These are phyloP conservation scores for Phellopilus nigrolimitatus DNA, from an alignment of 1,284 basidiomycete genomes.

Conservation along the genomic window DNA sequence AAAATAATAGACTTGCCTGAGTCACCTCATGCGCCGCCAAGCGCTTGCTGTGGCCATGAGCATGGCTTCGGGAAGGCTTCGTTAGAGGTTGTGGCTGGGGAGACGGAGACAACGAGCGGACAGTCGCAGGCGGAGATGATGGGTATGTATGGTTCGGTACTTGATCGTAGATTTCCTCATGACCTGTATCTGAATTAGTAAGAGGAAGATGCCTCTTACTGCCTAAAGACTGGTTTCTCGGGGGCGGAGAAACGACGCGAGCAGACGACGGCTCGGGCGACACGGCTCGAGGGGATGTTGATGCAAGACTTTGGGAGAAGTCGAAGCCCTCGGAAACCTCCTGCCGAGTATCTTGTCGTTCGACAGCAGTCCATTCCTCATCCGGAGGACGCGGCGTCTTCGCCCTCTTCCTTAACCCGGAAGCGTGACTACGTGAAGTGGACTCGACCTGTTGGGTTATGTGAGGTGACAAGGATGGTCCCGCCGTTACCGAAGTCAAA, in stretches of 20 bases:
- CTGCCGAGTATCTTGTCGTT: background rate
- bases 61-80: conserved; percentile 10
- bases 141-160: background rate
- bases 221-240: conserved; percentile 8
- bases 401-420: background rate
- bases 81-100: background rate
- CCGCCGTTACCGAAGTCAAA: background rate
- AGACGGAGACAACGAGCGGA: conserved; percentile 7
- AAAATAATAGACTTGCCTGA: conserved; percentile 12
- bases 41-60: conserved; percentile 25
- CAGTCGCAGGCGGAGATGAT: conserved; percentile 2
- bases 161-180: background rate
- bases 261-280: background rate
- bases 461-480: background rate
- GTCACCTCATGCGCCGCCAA: conserved; percentile 7
- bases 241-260: conserved; percentile 5
- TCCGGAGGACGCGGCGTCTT: background rate
- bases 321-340: background rate
- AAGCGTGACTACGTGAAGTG: conserved; percentile 10
- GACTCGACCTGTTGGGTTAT: background rate
- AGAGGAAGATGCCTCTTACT: background rate
- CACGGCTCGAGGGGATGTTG: background rate
- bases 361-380: background rate
- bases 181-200: background rate
- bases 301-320: background rate